phyloP scores from a whole-genome alignment of 2,329 filamentous ascomycete species.

The Aspergillus intermedius region DNA sequence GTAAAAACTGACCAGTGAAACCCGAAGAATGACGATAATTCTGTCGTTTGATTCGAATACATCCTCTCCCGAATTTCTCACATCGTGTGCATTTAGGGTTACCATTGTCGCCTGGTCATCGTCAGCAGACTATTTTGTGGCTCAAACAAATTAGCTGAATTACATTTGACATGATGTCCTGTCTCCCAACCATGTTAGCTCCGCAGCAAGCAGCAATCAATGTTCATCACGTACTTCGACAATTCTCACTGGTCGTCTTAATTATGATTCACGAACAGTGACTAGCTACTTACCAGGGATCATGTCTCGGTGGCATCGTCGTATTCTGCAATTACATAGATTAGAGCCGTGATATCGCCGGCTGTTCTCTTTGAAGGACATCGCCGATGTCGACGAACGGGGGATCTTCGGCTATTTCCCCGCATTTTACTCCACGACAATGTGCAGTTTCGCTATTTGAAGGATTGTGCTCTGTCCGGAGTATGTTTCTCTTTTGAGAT shows the following conservation, averaged over 20 bases:
- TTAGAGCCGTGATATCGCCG: too few relatives aligned
- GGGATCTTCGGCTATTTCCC: too few relatives aligned
- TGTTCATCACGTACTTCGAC: constrained; percentile 8
- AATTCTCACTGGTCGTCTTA: constrained; percentile 6
- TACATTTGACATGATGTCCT: constrained; percentile 4
- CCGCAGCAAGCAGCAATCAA: not conserved
- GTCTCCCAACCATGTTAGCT: not conserved
- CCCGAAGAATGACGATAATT: constrained; percentile 4
- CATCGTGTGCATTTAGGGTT: constrained; percentile 8
- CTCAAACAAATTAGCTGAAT: constrained; percentile 3
- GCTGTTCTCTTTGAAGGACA: too few relatives aligned
- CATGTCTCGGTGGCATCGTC: too few relatives aligned
- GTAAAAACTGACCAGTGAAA: not conserved
- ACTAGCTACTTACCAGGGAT: not conserved
- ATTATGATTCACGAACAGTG: not conserved
- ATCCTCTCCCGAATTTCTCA: constrained; percentile 4
- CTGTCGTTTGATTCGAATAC: constrained; percentile 1
- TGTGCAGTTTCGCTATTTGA: too few relatives aligned
- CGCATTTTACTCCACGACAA: too few relatives aligned
- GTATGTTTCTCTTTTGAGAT: too few relatives aligned
- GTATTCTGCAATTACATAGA: too few relatives aligned
- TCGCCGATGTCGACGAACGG: too few relatives aligned
- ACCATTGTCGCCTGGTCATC: constrained; percentile 5
- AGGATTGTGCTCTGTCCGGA: too few relatives aligned
- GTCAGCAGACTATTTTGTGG: not conserved